Evolutionary conservation across 352 stramenopile species (phyloP).

Genomic region (Phytophthora hibernalis): DNA sequence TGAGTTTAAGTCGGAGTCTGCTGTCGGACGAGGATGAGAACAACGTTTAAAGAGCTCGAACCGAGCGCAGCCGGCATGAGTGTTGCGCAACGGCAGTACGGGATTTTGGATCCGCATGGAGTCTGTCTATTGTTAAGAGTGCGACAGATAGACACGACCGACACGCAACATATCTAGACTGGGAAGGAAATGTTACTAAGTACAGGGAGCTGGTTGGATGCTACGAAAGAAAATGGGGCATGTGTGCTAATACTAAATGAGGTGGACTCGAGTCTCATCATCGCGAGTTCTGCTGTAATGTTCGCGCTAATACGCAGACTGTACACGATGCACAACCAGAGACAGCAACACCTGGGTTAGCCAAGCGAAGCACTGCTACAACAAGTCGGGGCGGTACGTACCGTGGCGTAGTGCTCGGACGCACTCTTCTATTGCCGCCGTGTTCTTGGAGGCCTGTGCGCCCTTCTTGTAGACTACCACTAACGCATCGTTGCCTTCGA

Average conservation of each 20-base stretch:
- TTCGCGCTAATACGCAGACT: conserved; percentile 77
- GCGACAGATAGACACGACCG: conserved; percentile 5
- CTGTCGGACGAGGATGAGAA: conserved; percentile 31
- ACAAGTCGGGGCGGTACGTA: conserved; percentile 36
- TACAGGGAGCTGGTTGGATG: too few species aligned
- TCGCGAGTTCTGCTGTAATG: conserved; percentile 68
- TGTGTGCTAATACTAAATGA: conserved; percentile 29
- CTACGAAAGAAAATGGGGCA: conserved; percentile 13
- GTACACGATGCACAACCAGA: background rate
- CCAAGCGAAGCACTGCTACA: background rate
- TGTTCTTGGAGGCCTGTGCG: conserved; percentile 65
- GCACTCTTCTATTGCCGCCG: conserved; percentile 82
- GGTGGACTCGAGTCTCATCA: conserved; percentile 33
- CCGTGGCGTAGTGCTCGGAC: conserved; percentile 79
- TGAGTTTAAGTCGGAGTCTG: conserved; percentile 52
- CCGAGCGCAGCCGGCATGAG: conserved; percentile 25
- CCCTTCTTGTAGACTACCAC: conserved; percentile 92
- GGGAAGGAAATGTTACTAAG: conserved; percentile 15
- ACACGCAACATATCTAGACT: conserved; percentile 31
- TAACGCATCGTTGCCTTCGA: conserved; percentile 75
- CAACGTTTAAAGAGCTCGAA: conserved; percentile 17
- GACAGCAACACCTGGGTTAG: background rate
- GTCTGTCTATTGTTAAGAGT: conserved; percentile 12
- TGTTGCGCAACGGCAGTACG: background rate
- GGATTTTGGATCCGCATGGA: background rate